Evolutionary conservation across 2,329 filamentous ascomycete species (phyloP).

Genomic region (Cladophialophora yegresii): DNA sequence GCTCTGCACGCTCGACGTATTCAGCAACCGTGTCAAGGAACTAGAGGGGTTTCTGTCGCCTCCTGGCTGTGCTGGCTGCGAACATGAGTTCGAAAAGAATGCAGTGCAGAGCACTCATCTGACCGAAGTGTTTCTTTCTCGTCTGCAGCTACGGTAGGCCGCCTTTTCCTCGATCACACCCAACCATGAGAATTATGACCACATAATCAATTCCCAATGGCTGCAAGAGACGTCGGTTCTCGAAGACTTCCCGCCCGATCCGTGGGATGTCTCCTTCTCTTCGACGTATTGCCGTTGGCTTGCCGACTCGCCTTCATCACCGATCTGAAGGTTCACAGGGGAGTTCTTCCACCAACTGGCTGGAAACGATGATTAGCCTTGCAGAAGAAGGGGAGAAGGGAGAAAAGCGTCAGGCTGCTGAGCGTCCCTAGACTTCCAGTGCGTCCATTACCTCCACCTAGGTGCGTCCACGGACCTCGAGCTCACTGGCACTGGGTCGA

Average conservation of each 20-base stretch:
- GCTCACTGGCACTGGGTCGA: slow-evolving; percentile 7
- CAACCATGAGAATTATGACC: slow-evolving; percentile 11
- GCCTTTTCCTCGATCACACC: background rate
- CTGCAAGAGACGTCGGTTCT: slow-evolving; percentile 5
- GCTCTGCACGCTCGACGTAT: slow-evolving; percentile 1
- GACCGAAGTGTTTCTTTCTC: slow-evolving; percentile 11
- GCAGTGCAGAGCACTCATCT: slow-evolving; percentile 23
- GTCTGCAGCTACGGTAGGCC: slow-evolving; percentile 5
- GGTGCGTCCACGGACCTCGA: slow-evolving; percentile 6
- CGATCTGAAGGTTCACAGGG: slow-evolving; percentile 1
- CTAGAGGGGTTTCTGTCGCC: slow-evolving; percentile 4
- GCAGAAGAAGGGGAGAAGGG: slow-evolving; percentile 5
- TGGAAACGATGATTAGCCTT: background rate
- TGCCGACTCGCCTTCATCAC: slow-evolving; percentile 8
- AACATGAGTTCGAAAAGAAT: slow-evolving; percentile 23
- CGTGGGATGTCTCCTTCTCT: slow-evolving; percentile 1
- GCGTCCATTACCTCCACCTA: slow-evolving; percentile 14
- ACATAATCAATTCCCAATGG: slow-evolving; percentile 12
- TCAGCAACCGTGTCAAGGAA: slow-evolving; percentile 6
- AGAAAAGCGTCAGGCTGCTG: slow-evolving; percentile 8
- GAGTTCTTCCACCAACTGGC: slow-evolving; percentile 9
- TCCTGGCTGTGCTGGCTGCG: slow-evolving; percentile 12
- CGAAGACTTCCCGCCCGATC: slow-evolving; percentile 9
- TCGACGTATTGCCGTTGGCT: background rate
- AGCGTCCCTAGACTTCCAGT: background rate